A percentile compares a stretch with the other conserved stretches of the same genome.
Evolutionary conservation across 208 protist species (phyloP).

Genomic region (Leishmania arabica): DNA sequence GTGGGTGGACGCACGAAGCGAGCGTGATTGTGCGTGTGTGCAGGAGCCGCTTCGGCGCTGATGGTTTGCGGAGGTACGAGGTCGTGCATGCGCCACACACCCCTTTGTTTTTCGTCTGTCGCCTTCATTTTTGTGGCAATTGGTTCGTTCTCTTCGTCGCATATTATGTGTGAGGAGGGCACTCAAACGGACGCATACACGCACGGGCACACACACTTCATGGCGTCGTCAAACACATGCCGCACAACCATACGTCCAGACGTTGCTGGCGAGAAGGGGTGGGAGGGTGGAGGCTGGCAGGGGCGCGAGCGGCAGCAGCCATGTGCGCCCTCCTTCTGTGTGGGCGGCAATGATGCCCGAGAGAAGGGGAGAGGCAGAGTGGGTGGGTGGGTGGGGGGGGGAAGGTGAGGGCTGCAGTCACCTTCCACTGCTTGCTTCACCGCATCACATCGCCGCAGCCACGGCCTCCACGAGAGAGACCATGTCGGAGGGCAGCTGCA

Average conservation of each 20-base stretch:
- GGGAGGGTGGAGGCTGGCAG: background rate
- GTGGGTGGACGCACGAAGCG: background rate
- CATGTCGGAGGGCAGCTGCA: conserved; percentile 78
- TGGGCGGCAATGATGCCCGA: background rate
- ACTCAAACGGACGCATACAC: too few relatives aligned
- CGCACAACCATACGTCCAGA: background rate
- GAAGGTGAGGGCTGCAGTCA: background rate
- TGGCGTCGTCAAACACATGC: background rate
- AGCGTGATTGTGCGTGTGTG: background rate
- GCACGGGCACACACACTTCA: background rate
- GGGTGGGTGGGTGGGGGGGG: background rate
- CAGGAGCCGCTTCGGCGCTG: background rate
- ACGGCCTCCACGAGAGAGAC: conserved; percentile 65
- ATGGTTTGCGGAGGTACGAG: background rate
- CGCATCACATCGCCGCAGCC: conserved; percentile 9
- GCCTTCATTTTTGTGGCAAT: background rate
- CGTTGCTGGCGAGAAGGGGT: background rate
- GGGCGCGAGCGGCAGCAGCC: background rate
- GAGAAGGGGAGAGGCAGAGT: conserved; percentile 4
- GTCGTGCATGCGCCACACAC: background rate
- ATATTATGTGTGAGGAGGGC: background rate
- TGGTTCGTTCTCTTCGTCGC: background rate
- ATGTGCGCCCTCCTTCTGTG: background rate
- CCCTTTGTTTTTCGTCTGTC: background rate
- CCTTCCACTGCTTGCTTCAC: conserved; percentile 7